These are phyloP conservation scores for Sporisorium scitamineum DNA, from an alignment of 1,284 basidiomycete genomes.

Conservation along the genomic window DNA sequence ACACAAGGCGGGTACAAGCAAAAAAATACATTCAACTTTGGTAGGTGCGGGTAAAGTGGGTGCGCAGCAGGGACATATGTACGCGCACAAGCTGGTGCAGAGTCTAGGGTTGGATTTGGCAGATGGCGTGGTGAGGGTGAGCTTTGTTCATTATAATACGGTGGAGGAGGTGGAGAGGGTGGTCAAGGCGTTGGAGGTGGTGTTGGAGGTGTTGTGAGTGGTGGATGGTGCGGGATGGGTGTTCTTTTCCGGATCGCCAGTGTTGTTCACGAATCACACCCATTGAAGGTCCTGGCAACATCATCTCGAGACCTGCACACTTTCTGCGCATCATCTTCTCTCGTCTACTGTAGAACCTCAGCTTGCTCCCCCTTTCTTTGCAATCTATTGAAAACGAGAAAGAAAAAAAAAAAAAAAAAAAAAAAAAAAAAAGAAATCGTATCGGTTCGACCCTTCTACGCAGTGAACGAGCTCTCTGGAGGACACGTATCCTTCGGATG, in stretches of 20 bases:
- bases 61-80: conserved; percentile 83
- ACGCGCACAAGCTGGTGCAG: conserved; percentile 78
- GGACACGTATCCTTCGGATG: conserved; percentile 39
- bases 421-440: too few relatives aligned
- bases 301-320: not conserved
- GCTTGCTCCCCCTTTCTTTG: too few relatives aligned
- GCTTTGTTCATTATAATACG: conserved; percentile 84
- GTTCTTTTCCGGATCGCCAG: too few relatives aligned
- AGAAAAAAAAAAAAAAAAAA: too few relatives aligned
- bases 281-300: not conserved
- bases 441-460: not conserved
- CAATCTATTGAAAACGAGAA: too few relatives aligned
- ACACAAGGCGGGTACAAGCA: conserved; percentile 73
- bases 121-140: conserved; percentile 80
- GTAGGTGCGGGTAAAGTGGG: conserved; percentile 75
- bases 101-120: conserved; percentile 67
- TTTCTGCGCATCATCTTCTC: too few relatives aligned
- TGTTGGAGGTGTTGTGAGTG: conserved; percentile 47
- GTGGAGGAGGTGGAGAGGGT: conserved; percentile 77
- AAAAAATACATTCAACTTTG: conserved; percentile 74
- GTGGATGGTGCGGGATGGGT: not conserved
- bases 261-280: not conserved
- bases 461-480: conserved; percentile 26
- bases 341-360: too few relatives aligned
- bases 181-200: conserved; percentile 72